Percentiles rank a stretch among this genome's conserved stretches.
Conservation (phyloP, 2,329 filamentous ascomycete genomes). For the Aspergillus awamori region DNA sequence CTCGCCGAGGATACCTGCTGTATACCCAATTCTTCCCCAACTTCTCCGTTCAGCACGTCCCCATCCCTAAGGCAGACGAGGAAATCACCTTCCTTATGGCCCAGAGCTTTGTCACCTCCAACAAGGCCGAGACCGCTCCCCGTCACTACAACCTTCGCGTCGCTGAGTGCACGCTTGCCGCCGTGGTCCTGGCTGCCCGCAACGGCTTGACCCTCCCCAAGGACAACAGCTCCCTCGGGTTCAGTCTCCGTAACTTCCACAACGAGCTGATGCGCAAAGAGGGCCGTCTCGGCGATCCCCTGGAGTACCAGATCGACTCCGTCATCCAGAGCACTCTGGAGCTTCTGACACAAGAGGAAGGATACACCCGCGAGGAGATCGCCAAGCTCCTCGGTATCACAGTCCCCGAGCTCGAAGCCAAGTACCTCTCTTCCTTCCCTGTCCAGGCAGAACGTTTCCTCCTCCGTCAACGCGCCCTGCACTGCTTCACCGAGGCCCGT, state of each 20-base stretch:
- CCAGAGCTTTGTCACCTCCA: slow-evolving; percentile 88
- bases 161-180: slow-evolving; percentile 90
- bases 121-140: slow-evolving; percentile 92
- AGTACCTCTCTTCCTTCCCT: slow-evolving; percentile 85
- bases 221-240: slow-evolving; percentile 80
- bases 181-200: slow-evolving; percentile 65
- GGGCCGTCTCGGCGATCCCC: slow-evolving; percentile 51
- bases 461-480: slow-evolving; percentile 81
- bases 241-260: slow-evolving; percentile 85
- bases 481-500: slow-evolving; percentile 87
- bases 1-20: slow-evolving; percentile 78
- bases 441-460: slow-evolving; percentile 86
- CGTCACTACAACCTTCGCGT: slow-evolving; percentile 97
- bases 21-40: slow-evolving; percentile 86
- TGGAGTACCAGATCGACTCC: slow-evolving; percentile 70
- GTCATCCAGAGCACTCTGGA: slow-evolving; percentile 70
- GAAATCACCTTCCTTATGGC: slow-evolving; percentile 91
- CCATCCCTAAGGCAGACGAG: slow-evolving; percentile 77
- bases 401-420: slow-evolving; percentile 70
- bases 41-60: slow-evolving; percentile 74
- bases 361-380: slow-evolving; percentile 87
- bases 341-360: slow-evolving; percentile 75
- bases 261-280: slow-evolving; percentile 70
- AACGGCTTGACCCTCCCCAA: slow-evolving; percentile 67
- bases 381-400: slow-evolving; percentile 70